These are phyloP conservation scores for Penicillium flavigenum DNA, from an alignment of 495 filamentous ascomycete species.

Conservation along the genomic window DNA sequence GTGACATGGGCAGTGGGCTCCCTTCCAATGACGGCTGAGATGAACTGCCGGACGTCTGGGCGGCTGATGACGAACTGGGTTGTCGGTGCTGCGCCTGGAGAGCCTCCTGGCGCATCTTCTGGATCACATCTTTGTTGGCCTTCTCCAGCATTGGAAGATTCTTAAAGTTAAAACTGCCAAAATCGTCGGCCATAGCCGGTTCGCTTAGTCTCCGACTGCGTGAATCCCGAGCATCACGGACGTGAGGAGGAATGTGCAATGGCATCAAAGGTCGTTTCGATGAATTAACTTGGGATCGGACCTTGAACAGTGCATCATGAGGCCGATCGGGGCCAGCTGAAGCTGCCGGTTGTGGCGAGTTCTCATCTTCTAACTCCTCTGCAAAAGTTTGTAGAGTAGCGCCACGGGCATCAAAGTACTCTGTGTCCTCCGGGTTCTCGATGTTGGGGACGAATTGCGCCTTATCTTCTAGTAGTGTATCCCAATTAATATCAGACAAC, in stretches of 20 bases:
- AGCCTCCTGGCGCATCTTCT: slow-evolving; percentile 88
- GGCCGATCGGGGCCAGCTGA: slow-evolving; percentile 74
- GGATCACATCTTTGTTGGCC: slow-evolving; percentile 97
- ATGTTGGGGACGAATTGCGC: slow-evolving; percentile 91
- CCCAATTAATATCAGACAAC: slow-evolving; percentile 88
- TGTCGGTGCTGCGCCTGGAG: slow-evolving; percentile 61
- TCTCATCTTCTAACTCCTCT: slow-evolving; percentile 90
- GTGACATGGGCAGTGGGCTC: slow-evolving; percentile 77
- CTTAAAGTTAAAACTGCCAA: slow-evolving; percentile 95
- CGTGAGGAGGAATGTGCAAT: slow-evolving; percentile 92
- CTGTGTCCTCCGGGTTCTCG: slow-evolving; percentile 94
- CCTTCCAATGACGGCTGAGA: slow-evolving; percentile 73
- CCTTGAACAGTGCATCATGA: slow-evolving; percentile 90
- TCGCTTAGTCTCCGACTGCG: slow-evolving; percentile 88
- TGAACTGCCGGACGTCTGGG: slow-evolving; percentile 39
- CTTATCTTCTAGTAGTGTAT: slow-evolving; percentile 84
- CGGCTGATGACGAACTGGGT: slow-evolving; percentile 22
- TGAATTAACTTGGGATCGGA: slow-evolving; percentile 79
- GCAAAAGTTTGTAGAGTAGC: slow-evolving; percentile 86
- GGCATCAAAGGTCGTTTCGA: slow-evolving; percentile 90
- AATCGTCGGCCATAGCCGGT: slow-evolving; percentile 84
- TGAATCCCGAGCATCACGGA: slow-evolving; percentile 72
- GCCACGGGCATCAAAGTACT: slow-evolving; percentile 93
- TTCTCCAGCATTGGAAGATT: slow-evolving; percentile 96
- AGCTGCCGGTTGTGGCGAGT: slow-evolving; percentile 56